Evolutionary conservation across 768 basidiomycete species (phyloP), one percentile per base, ranked within the genome.

Genomic region (Termitomyces sp.): DNA sequence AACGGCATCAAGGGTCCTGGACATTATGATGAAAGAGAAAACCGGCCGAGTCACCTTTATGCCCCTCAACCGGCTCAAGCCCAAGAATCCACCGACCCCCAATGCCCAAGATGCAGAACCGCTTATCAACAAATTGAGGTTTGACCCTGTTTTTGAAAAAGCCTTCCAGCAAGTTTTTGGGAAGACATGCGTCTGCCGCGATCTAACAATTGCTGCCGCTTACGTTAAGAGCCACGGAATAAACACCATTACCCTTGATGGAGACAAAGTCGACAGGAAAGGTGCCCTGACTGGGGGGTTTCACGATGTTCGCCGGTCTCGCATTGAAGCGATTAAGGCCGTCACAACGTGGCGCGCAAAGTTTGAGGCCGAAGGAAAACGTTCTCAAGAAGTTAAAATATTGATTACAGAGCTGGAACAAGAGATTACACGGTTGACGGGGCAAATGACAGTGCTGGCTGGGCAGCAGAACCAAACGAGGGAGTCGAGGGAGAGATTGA

Each of bases 131-230:
- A 95, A 94, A 69, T 82, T 99, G 57, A 79, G 79, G 2, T 98
- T 85, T 68, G 89, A 95, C 54, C 76, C 75, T 0, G 71, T 69
- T 20, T 89, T 87, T 67, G 78, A 81, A 48, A 90, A 90, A 64
- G 97, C 97, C 0, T 94, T 98, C 74, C 86, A 94, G 66, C 97
- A 98, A 68, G 95, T 98, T 12, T 99, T 99, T 63, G 95, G 95
- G 39, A 94, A 94, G 73, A 98, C 96, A 0, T 93, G 95, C 70
- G 93, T 99, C 24, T 98, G 96, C 70, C 84, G 89, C 47, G 93
- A 97, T 70, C 82, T 99, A 57, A 88, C 88, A 9, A 88, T 94
- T 62, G 95, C 95, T 24, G 92, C 94, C 6, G 91, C 92, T 9
- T 98, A 97, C 70, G 93, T 95, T 52, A 90, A 96, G 71, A 91